Evolutionary conservation across 139 green algal genomes (phyloP), one percentile per base, ranked within the genome.

Genomic region (Chara braunii): DNA sequence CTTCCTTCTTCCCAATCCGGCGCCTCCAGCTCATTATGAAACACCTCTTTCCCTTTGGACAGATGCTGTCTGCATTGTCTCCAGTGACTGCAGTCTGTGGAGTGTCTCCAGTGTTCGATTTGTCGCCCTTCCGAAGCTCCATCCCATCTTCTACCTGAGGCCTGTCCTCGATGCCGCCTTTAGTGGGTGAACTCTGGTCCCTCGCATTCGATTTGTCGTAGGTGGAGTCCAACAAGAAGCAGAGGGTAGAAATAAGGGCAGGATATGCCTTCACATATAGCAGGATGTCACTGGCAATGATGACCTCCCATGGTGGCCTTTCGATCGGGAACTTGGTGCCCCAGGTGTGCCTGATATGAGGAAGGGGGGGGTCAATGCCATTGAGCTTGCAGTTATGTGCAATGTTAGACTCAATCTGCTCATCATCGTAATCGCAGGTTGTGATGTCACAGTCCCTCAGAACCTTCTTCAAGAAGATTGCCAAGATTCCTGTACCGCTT

Each of bases 21-120:
- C 66, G 24, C 34, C 58, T 6, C 66, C 66, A 75, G 45, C 66
- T 75, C 66, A 75, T 74, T 26, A 75, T 28, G 26, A 75, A 73
- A 14, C 26, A 75, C 9, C 59, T 58, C 5, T 29, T 50, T 12
- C 50, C 14, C 32, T 58, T 58, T 12, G 50, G 50, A 48, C 18
- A 48, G 50, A 36, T 40, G 29, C 55, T 14, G 9, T 64, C 22
- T 18, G 11, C 12, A 18, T 11, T 12, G 55, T 56, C 9, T 12
- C 54, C 54, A 57, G 54, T 57, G 54, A 18, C 22, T 64, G 54
- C 11, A 18, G 59, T 12, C 24, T 56, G 54, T 56, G 12, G 9
- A 9, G 18, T n/a, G 24, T 14, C 59, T 56, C 14, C 22, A 58
- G 14, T 63, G 14, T 12, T 12, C 55, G 9, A 18, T 9, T 56